Base-by-base conservation (phyloP, 2,329 filamentous ascomycete genomes). In the Claviceps monticola region DNA sequence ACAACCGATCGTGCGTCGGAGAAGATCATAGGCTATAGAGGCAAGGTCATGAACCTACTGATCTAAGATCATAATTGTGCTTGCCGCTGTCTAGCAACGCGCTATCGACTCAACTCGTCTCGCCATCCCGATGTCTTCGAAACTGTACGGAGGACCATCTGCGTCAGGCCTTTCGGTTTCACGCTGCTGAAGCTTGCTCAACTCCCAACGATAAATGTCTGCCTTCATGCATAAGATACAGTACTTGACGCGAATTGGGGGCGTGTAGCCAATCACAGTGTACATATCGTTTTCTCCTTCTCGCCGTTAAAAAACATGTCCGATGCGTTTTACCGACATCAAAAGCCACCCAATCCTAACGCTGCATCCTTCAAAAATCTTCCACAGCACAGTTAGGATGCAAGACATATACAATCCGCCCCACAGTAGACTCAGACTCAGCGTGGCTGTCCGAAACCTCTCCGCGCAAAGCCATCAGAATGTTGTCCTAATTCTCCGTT, bases 301-400 rank as follows among this genome's bases (percentile, higher is more conserved):
- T 36, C 36, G 5, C 26, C 34, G 17, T 7, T 13, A 16, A 17
- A 1, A 34, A 46, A 46, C 17, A 2, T 19, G n/a, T 5, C 8
- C 13, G 23, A 46, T 19, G 26, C 29, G 8, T n/a, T 13, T 37
- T 21, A 17, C 13, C 45, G 9, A 23, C 14, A 21, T 36, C 8
- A 9, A 34, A 48, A 48, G 7, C 17, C 2, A 23, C 8, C 8
- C 16, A 16, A 26, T 14, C 9, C 7, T 14, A 13, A 49, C 5
- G 47, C 29, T 9, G 5, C 7, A 8, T 36, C 17, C 23, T 46
- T 63, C 61, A 76, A 46, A 68, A 66, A 55, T 81, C 78, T 57
- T 95, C 90, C 9, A 94, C 75, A 0, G 86, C 87, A 64, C 88
- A 95, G 70, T 97, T 97, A 53, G 93, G 93, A 71, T 98, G 93